phyloP scores from a whole-genome alignment of 345 rosid species.

The Abelmoschus esculentus region DNA sequence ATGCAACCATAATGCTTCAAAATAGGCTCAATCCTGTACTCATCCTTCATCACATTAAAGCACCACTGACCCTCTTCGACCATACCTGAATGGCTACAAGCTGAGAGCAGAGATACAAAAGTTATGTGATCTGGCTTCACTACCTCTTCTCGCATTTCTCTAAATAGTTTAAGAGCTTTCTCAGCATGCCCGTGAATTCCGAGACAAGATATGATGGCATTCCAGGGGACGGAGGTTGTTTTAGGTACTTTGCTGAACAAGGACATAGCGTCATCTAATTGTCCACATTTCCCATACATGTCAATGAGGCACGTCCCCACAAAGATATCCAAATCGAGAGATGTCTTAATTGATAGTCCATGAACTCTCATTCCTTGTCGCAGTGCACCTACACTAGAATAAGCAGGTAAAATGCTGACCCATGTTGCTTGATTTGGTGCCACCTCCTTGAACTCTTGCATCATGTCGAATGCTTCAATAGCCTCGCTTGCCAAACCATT shows the following conservation, averaged over 20 bases:
- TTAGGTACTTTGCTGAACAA: slow-evolving; percentile 38
- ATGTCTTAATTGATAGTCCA: slow-evolving; percentile 31
- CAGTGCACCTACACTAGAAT: slow-evolving; percentile 45
- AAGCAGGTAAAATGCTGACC: slow-evolving; percentile 53
- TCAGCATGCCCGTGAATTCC: slow-evolving; percentile 46
- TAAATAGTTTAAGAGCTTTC: slow-evolving; percentile 38
- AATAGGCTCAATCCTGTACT: slow-evolving; percentile 36
- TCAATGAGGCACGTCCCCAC: slow-evolving; percentile 50
- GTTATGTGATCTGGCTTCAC: slow-evolving; percentile 54
- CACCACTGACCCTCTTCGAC: slow-evolving; percentile 45
- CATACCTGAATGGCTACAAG: slow-evolving; percentile 61
- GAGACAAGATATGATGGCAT: slow-evolving; percentile 46
- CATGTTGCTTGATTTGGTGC: slow-evolving; percentile 46
- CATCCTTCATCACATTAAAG: slow-evolving; percentile 38
- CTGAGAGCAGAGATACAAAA: slow-evolving; percentile 46
- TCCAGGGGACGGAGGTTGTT: slow-evolving; percentile 45
- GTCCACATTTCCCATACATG: slow-evolving; percentile 59
- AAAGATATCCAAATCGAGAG: slow-evolving; percentile 32
- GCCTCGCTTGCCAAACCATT: slow-evolving; percentile 64
- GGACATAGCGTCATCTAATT: slow-evolving; percentile 38
- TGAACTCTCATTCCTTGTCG: slow-evolving; percentile 50
- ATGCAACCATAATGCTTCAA: slow-evolving; percentile 59
- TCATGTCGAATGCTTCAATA: slow-evolving; percentile 28
- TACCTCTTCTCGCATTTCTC: slow-evolving; percentile 37
- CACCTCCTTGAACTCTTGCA: slow-evolving; percentile 34